These are phyloP conservation scores for Gamarada debralockiae DNA, from an alignment of 495 filamentous ascomycete species.

Conservation along the genomic window DNA sequence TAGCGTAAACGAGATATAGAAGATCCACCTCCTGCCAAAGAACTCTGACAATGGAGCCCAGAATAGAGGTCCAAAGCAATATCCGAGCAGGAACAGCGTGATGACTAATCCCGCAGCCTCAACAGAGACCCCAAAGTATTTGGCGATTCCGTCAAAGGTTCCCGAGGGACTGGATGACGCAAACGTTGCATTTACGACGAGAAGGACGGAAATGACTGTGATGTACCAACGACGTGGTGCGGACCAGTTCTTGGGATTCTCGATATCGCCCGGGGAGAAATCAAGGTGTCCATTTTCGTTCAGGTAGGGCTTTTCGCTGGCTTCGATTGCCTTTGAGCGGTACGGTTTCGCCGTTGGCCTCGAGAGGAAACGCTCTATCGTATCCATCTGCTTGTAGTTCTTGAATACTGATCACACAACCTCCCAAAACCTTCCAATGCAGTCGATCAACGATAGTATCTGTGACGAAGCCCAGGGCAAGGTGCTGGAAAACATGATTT, in stretches of 20 bases:
- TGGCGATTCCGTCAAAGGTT: constrained; percentile 56
- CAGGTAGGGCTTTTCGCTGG: constrained; percentile 27
- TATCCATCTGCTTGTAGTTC: constrained; percentile 20
- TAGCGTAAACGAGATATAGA: constrained; percentile 41
- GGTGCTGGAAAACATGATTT: too few relatives aligned
- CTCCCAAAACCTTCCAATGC: too few relatives aligned
- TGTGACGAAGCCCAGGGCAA: too few relatives aligned
- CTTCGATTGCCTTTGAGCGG: constrained; percentile 25
- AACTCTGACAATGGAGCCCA: constrained; percentile 70
- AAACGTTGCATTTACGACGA: constrained; percentile 73
- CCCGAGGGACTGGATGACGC: constrained; percentile 74
- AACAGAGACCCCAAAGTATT: constrained; percentile 52
- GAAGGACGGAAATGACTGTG: constrained; percentile 61
- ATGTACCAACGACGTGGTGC: constrained; percentile 64
- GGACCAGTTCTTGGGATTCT: constrained; percentile 68
- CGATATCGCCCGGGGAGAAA: constrained; percentile 69
- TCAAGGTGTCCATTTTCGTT: constrained; percentile 51
- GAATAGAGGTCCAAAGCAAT: constrained; percentile 63
- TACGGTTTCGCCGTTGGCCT: constrained; percentile 35
- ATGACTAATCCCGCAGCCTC: constrained; percentile 64
- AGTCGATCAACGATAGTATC: too few relatives aligned
- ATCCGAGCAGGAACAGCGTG: constrained; percentile 73
- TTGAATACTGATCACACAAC: too few relatives aligned
- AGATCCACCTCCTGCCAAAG: constrained; percentile 63
- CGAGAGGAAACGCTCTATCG: constrained; percentile 31